A percentile compares a stretch with the other conserved stretches of the same genome.
Evolutionary conservation across 176 grass and related monocot genomes (phyloP).

Genomic region (Secale cereale): DNA sequence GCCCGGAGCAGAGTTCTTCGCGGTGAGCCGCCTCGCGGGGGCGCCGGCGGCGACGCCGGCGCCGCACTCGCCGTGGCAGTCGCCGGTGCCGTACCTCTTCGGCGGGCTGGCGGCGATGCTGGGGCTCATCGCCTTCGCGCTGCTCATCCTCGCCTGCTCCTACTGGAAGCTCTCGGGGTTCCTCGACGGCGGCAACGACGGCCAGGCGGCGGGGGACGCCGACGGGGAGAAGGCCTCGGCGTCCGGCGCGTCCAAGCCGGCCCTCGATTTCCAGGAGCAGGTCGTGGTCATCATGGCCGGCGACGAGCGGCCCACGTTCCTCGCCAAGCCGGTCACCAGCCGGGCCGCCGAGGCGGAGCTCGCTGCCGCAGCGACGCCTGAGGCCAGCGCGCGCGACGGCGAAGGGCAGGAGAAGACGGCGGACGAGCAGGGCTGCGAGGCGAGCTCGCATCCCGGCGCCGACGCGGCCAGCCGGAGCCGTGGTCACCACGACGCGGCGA

Average conservation of each 20-base stretch:
- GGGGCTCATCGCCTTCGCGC: constrained; percentile 77
- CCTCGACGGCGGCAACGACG: constrained; percentile 41
- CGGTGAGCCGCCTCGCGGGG: constrained; percentile 12
- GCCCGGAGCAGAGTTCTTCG: constrained; percentile 38
- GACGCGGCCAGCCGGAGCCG: neutral
- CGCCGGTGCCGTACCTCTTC: constrained; percentile 85
- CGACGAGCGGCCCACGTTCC: too few relatives aligned
- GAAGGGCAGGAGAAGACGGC: neutral
- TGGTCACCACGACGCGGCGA: neutral
- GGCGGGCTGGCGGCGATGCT: constrained; percentile 86
- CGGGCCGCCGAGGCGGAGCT: too few relatives aligned
- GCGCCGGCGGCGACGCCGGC: constrained; percentile 23
- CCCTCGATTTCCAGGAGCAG: too few relatives aligned
- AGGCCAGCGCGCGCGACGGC: neutral
- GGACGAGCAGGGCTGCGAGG: neutral
- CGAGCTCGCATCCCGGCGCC: neutral
- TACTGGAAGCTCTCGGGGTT: constrained; percentile 89
- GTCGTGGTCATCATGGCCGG: too few relatives aligned
- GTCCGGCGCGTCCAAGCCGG: too few relatives aligned
- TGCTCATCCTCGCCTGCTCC: constrained; percentile 94
- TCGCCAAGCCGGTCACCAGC: too few relatives aligned
- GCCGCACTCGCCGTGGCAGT: constrained; percentile 70
- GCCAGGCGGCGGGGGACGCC: neutral
- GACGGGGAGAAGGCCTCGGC: constrained; percentile 24
- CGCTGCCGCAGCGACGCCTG: too few relatives aligned